Evolutionary conservation across 805 yeast genomes (phyloP), one percentile per base, ranked within the genome.

Genomic region (Nakazawaea ernobii): DNA sequence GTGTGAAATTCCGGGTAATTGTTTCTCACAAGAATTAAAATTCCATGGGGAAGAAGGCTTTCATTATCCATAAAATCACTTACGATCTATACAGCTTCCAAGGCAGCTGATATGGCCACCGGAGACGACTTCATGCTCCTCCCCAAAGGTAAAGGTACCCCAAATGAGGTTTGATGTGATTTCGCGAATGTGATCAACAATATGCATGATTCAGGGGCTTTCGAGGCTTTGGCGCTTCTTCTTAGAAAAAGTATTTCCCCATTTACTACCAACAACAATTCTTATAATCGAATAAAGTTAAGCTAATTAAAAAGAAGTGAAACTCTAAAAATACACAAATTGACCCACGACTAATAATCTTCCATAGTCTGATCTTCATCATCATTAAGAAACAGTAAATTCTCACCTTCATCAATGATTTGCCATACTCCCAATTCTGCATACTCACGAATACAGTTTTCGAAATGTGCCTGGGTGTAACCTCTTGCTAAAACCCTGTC

Each of bases 401-500:
- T 73, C 54, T 78, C 83, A 46, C 84, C 88, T 48, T 85, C 84
- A 48, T 85, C 89, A 28, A 83, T 73, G 39, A 76, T 69, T 59
- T 85, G 85, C 91, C 95, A 87, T 30, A 91, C 78, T 39, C 82
- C 82, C 50, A 87, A 71, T 30, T 73, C 73, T 32, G 79, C 75
- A 63, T 92, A 92, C 61, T 86, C 91, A 39, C 72, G 71, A 39
- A 92, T 71, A 73, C 95, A 86, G 49, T 79, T 84, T 46, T 74
- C 78, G 54, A 92, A 77, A 61, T 89, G 89, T 52, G 82, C 77
- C 57, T 83, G 82, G 0, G 96, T 89, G 66, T 78, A 92, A 4
- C 97, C 97, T 66, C 85, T 84, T 32, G 86, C 84, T 36, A 88
- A 69, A 30, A 85, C 80, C 4, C 86, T 72, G 52, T 80, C 80